Base-by-base conservation (phyloP, 2,329 filamentous ascomycete genomes). In the Phialophora tarda region DNA sequence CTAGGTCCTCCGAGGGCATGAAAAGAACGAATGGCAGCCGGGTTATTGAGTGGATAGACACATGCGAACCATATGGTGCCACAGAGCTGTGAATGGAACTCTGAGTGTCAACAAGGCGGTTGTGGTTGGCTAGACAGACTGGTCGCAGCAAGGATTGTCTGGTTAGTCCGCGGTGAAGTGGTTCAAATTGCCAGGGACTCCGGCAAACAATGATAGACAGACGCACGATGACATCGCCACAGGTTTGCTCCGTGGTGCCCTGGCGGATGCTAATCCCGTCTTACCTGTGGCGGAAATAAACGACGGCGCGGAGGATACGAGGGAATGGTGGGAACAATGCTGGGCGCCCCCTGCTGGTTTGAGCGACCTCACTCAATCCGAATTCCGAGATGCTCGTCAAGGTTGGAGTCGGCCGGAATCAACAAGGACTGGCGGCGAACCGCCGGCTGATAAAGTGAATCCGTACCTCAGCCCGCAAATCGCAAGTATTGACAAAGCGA, bases 31-130 rank as follows among this genome's bases (percentile, higher is more conserved):
- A 47, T 56, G 24, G 47, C 50, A 11, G 28, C 38, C 21, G 26
- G 51, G 50, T 63, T 23, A 56, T 12, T 26, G n/a, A 28, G 26
- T 47, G 57, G 57, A 30, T 21, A 50, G 41, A 28, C 57, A 59
- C 24, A 56, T 30, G 24, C 50, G 21, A 53, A 28, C 48, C 48
- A 53, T 24, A 53, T n/a, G 30, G 57, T 56, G 56, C 62, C 56
- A 60, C 56, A 64, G 56, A 59, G 44, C 30, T 64, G 4, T 64
- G 62, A 60, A 11, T 58, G 61, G 53, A 28, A n/a, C n/a, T n/a
- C n/a, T n/a, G 41, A 34, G 17, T 12, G 24, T 32, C n/a, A 41
- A 26, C 38, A 30, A 6, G 14, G 32, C 6, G 17, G 21, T 7
- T 41, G 55, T 63, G 62, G 62, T 63, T 63, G 62, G 62, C 26